A percentile compares a stretch with the other conserved stretches of the same genome.
These are phyloP conservation scores for Isabelozyma heimii DNA, from an alignment of 805 yeast species.

Conservation along the genomic window DNA sequence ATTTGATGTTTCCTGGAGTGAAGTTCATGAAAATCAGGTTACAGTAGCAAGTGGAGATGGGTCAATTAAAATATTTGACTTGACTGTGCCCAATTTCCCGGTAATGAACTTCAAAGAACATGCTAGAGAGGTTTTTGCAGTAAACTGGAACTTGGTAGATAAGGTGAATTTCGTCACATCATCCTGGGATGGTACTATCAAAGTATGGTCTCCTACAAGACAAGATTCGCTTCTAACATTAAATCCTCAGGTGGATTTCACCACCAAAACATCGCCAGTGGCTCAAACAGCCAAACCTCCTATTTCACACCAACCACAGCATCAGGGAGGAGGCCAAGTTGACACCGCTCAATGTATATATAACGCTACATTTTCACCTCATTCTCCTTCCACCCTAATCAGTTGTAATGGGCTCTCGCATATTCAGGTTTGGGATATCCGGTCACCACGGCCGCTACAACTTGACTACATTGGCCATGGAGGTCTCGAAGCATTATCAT, in stretches of 20 bases:
- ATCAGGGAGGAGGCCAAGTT: slow-evolving; percentile 21
- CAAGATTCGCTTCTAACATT: slow-evolving; percentile 57
- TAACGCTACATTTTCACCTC: slow-evolving; percentile 81
- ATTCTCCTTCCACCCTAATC: slow-evolving; percentile 65
- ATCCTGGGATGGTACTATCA: slow-evolving; percentile 91
- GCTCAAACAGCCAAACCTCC: slow-evolving; percentile 23
- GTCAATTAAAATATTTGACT: slow-evolving; percentile 76
- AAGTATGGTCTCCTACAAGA: slow-evolving; percentile 71
- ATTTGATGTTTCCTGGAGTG: slow-evolving; percentile 89
- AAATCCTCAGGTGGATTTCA: slow-evolving; percentile 25
- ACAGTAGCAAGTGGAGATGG: slow-evolving; percentile 90
- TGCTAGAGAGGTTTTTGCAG: slow-evolving; percentile 66
- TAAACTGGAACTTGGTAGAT: slow-evolving; percentile 71
- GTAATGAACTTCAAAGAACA: slow-evolving; percentile 78
- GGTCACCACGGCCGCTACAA: slow-evolving; percentile 62
- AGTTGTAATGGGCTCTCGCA: slow-evolving; percentile 75
- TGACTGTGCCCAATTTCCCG: slow-evolving; percentile 63
- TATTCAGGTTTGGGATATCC: slow-evolving; percentile 77
- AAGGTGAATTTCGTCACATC: slow-evolving; percentile 69
- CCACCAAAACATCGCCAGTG: slow-evolving; percentile 24
- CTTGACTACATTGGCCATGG: slow-evolving; percentile 68
- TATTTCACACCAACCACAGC: slow-evolving; percentile 30
- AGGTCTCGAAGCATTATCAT: slow-evolving; percentile 74
- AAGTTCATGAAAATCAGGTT: slow-evolving; percentile 82
- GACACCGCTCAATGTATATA: slow-evolving; percentile 64